Percentiles rank a stretch among this genome's conserved stretches.
These are phyloP conservation scores for Gentiana macrophylla DNA, from an alignment of 257 asterid species.

Conservation along the genomic window DNA sequence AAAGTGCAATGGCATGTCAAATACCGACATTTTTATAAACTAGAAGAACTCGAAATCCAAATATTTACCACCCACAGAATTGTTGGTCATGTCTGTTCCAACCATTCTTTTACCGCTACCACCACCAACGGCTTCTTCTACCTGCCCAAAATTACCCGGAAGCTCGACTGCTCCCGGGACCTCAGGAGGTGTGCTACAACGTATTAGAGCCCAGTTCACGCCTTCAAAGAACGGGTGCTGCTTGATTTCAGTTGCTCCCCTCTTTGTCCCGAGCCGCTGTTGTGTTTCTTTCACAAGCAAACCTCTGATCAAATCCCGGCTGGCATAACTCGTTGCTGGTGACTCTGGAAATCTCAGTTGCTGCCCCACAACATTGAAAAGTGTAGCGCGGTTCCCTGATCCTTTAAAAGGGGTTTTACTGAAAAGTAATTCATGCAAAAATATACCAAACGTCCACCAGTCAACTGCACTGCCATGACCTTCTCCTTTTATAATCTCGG, in stretches of 20 bases:
- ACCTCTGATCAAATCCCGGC: conserved; percentile 23
- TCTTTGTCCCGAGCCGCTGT: conserved; percentile 27
- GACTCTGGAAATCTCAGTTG: conserved; percentile 26
- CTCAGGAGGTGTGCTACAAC: conserved; percentile 33
- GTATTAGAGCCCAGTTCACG: conserved; percentile 36
- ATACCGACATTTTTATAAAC: not conserved
- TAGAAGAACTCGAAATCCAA: conserved; percentile 31
- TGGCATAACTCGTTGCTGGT: conserved; percentile 26
- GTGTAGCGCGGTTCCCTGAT: conserved; percentile 27
- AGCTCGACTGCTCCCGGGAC: conserved; percentile 25
- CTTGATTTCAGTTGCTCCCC: conserved; percentile 34
- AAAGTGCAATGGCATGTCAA: too few species aligned
- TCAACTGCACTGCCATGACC: conserved; percentile 38
- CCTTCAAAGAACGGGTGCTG: conserved; percentile 34
- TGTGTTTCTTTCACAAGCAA: conserved; percentile 28
- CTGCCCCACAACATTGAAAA: conserved; percentile 29
- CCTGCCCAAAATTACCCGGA: conserved; percentile 12
- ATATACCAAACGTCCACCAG: conserved; percentile 34
- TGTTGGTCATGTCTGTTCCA: conserved; percentile 16
- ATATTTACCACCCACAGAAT: conserved; percentile 16
- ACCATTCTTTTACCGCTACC: conserved; percentile 13
- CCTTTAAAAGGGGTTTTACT: conserved; percentile 33
- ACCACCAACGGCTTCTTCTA: conserved; percentile 11
- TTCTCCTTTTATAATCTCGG: conserved; percentile 32
- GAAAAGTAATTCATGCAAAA: conserved; percentile 22